These are phyloP conservation scores for Schwanniomyces sp. DNA, from an alignment of 805 yeast genomes.

Conservation along the genomic window DNA sequence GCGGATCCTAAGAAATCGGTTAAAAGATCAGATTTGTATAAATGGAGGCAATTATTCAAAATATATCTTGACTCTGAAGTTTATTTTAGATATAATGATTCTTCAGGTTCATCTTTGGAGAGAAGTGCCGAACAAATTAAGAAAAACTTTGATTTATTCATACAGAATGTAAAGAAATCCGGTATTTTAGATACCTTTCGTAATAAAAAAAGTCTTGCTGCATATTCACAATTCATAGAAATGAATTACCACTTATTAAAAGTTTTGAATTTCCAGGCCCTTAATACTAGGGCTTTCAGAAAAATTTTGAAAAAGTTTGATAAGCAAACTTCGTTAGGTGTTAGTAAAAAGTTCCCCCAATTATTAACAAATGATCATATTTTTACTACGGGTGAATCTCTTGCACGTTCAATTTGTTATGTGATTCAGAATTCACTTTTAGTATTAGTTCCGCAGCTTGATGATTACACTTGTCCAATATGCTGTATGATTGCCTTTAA, in stretches of 20 bases:
- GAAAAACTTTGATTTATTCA: conserved; percentile 41
- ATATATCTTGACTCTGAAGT: conserved; percentile 66
- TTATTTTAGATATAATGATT: conserved; percentile 54
- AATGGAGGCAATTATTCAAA: conserved; percentile 70
- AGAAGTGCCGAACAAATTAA: conserved; percentile 47
- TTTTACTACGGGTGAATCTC: conserved; percentile 45
- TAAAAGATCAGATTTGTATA: conserved; percentile 53
- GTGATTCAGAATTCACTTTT: conserved; percentile 56
- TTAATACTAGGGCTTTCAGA: conserved; percentile 62
- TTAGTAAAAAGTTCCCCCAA: conserved; percentile 47
- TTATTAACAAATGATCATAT: conserved; percentile 41
- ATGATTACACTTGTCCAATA: conserved; percentile 74
- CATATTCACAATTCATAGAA: conserved; percentile 51
- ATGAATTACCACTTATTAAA: conserved; percentile 57
- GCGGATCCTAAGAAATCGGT: conserved; percentile 32
- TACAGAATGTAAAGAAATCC: conserved; percentile 36
- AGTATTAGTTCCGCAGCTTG: conserved; percentile 66
- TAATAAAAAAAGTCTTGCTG: conserved; percentile 41
- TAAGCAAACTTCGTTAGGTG: conserved; percentile 60
- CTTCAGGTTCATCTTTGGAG: conserved; percentile 39
- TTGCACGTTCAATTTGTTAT: conserved; percentile 54
- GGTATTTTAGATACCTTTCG: conserved; percentile 43
- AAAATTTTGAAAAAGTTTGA: conserved; percentile 77
- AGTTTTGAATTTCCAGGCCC: conserved; percentile 57
- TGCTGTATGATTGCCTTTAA: conserved; percentile 70